Evolutionary conservation across 2,329 filamentous ascomycete genomes (phyloP).

Genomic region (Pestalotiopsis sp.): DNA sequence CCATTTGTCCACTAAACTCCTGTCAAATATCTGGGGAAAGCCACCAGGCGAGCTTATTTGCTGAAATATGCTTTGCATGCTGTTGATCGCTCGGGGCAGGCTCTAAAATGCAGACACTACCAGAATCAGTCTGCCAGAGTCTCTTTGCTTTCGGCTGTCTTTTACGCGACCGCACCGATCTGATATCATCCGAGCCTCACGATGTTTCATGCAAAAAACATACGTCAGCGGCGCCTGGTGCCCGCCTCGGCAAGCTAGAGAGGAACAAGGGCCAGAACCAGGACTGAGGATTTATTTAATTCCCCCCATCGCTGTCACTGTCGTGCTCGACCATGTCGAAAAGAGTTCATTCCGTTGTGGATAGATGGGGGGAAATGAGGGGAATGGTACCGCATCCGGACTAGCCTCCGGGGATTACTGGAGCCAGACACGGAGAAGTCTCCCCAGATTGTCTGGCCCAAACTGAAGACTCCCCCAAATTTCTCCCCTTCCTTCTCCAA

Average conservation of each 20-base stretch:
- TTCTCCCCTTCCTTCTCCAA: neutral
- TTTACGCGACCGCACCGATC: neutral
- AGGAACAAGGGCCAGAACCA: neutral
- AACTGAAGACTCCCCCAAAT: neutral
- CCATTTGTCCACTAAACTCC: neutral
- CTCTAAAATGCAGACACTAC: neutral
- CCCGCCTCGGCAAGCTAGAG: neutral
- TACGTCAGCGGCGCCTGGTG: neutral
- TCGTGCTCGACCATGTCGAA: neutral
- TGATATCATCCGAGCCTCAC: neutral
- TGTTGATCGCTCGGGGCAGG: too few species aligned
- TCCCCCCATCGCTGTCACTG: neutral
- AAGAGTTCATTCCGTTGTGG: neutral
- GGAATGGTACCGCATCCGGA: neutral
- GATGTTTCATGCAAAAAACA: neutral
- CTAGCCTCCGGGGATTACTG: neutral
- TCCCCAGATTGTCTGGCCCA: neutral
- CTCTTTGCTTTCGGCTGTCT: too few species aligned
- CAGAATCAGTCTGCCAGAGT: too few species aligned
- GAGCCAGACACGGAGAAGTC: neutral
- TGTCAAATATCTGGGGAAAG: neutral
- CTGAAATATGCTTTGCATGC: neutral
- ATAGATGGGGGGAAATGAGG: neutral
- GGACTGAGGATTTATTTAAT: neutral
- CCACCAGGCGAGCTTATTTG: neutral